Percentiles rank a stretch among this genome's conserved stretches.
These are phyloP conservation scores for Phascolomyces articulosus DNA, from an alignment of 371 early-diverging fungal species.

Conservation along the genomic window DNA sequence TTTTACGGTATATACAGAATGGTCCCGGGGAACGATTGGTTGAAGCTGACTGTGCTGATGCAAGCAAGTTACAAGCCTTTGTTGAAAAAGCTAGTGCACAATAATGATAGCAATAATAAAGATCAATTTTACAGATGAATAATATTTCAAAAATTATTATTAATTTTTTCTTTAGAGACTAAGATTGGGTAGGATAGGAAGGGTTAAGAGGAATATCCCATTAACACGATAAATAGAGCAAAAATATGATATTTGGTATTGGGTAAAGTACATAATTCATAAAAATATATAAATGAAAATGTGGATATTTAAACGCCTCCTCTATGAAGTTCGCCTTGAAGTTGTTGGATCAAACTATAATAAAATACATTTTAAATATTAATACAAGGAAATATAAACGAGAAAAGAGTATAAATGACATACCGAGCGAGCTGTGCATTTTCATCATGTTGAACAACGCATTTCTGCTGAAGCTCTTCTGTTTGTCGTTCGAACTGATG, in stretches of 20 bases:
- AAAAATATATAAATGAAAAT: no score
- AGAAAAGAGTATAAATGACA: not conserved
- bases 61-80: slow-evolving; percentile 42
- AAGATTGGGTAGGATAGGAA: no score
- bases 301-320: slow-evolving; percentile 8
- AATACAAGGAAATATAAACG: not conserved
- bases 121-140: no score
- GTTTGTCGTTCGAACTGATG: slow-evolving; percentile 27
- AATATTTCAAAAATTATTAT: no score
- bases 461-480: slow-evolving; percentile 28
- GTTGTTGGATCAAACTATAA: slow-evolving; percentile 34
- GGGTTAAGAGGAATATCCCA: no score
- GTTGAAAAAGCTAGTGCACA: slow-evolving; percentile 10
- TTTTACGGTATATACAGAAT: slow-evolving; percentile 29
- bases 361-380: not conserved
- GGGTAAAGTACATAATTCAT: no score
- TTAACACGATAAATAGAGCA: no score
- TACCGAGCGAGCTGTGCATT: slow-evolving; percentile 41
- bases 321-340: slow-evolving; percentile 35
- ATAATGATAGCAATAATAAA: no score
- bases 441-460: slow-evolving; percentile 29
- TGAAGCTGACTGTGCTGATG: slow-evolving; percentile 54
- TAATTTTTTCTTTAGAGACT: no score
- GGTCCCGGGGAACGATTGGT: slow-evolving; percentile 49
- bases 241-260: no score